Conservation (phyloP, 306 rosid species). For the Begonia peltatifolia region DNA sequence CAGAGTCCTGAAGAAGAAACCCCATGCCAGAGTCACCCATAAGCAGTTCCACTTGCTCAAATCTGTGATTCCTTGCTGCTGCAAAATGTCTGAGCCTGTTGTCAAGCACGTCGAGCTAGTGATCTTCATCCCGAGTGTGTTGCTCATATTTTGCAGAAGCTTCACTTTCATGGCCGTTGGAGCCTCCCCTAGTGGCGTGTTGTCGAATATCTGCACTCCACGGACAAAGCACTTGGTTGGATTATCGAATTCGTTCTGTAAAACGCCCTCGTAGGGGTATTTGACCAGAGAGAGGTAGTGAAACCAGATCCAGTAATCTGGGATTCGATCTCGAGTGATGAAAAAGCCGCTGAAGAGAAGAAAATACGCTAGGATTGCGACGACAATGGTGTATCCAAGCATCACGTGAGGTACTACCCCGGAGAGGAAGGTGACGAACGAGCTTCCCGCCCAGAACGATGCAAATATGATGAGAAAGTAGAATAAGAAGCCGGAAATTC, state of each 20-base stretch:
- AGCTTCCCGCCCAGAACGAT: conserved; percentile 83
- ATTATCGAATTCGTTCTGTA: conserved; percentile 65
- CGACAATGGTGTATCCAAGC: conserved; percentile 81
- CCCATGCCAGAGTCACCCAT: conserved; percentile 84
- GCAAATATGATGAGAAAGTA: conserved; percentile 57
- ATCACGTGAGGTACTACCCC: conserved; percentile 95
- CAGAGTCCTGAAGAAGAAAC: conserved; percentile 72
- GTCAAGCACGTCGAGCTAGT: conserved; percentile 69
- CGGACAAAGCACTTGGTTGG: conserved; percentile 50
- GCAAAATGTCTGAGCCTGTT: conserved; percentile 54
- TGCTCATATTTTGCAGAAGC: conserved; percentile 51
- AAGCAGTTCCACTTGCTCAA: conserved; percentile 81
- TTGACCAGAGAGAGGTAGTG: conserved; percentile 74
- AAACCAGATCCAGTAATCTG: conserved; percentile 91
- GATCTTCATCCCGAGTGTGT: conserved; percentile 41
- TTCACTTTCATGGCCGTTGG: conserved; percentile 35
- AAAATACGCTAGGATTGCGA: conserved; percentile 72
- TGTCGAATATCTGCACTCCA: conserved; percentile 83
- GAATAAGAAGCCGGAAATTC: conserved; percentile 42
- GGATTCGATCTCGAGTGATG: conserved; percentile 70
- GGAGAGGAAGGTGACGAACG: conserved; percentile 77
- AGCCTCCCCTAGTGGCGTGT: conserved; percentile 36
- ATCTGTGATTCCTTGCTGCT: conserved; percentile 49
- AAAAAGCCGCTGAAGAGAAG: conserved; percentile 87
- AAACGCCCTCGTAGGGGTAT: conserved; percentile 69